Evolutionary conservation across 23 red algal genomes (phyloP).

Genomic region (Gracilaria domingensis): DNA sequence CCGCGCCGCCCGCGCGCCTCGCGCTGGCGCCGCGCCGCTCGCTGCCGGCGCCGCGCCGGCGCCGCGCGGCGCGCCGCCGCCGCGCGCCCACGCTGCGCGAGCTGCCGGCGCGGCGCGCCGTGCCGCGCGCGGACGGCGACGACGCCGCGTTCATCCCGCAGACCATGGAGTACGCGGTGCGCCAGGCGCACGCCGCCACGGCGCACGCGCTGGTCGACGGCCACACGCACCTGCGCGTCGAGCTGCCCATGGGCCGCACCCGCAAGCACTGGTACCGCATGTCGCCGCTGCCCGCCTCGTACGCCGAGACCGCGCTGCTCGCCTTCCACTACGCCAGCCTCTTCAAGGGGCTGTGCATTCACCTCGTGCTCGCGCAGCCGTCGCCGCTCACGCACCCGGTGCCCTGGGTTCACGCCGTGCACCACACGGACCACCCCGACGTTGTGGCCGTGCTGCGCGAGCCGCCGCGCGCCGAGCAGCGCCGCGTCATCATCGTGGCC

Average conservation of each 20-base stretch:
- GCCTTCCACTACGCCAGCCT: slow-evolving; percentile 66
- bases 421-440: slow-evolving; percentile 7
- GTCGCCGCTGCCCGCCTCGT: slow-evolving; percentile 36
- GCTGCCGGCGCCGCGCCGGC: neutral
- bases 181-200: slow-evolving; percentile 14
- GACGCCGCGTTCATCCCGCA: slow-evolving; percentile 59
- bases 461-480: neutral
- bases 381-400: slow-evolving; percentile 22
- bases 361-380: slow-evolving; percentile 15
- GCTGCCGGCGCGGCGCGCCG: neutral
- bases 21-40: neutral
- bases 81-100: neutral
- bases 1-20: neutral
- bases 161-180: slow-evolving; percentile 69
- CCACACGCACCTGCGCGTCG: slow-evolving; percentile 43
- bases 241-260: slow-evolving; percentile 76
- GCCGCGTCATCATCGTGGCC: slow-evolving; percentile 33
- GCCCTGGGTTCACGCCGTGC: slow-evolving; percentile 19
- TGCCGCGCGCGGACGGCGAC: slow-evolving; percentile 29
- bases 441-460: neutral
- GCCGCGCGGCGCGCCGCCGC: neutral
- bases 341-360: slow-evolving; percentile 57
- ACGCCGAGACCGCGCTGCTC: slow-evolving; percentile 41
- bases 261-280: slow-evolving; percentile 79
- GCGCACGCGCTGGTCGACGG: slow-evolving; percentile 23